These are phyloP conservation scores for Exophiala dermatitidis DNA, from an alignment of 2,329 filamentous ascomycete species.

Conservation along the genomic window DNA sequence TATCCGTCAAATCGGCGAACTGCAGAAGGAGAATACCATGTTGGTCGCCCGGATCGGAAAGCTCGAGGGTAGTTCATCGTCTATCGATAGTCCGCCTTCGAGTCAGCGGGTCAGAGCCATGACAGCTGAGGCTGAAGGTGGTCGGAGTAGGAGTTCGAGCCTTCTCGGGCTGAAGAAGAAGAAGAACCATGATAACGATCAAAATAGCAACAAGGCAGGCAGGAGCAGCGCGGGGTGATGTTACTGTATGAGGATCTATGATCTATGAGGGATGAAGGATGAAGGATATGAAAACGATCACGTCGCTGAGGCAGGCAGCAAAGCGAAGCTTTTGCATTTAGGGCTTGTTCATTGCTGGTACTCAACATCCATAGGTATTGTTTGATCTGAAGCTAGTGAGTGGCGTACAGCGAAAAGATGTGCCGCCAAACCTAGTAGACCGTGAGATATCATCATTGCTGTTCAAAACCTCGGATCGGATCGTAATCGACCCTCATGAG, in stretches of 20 bases:
- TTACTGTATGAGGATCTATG: neutral
- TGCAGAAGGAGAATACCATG: slow-evolving; percentile 53
- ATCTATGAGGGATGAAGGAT: too few relatives aligned
- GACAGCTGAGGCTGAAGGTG: slow-evolving; percentile 9
- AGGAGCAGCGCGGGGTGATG: slow-evolving; percentile 10
- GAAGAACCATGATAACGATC: neutral
- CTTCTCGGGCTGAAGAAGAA: slow-evolving; percentile 10
- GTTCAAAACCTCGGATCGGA: too few relatives aligned
- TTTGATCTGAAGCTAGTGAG: neutral
- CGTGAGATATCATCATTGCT: too few relatives aligned
- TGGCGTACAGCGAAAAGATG: neutral
- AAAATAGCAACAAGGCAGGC: slow-evolving; percentile 8
- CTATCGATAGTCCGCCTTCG: slow-evolving; percentile 2
- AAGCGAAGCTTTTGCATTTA: too few relatives aligned
- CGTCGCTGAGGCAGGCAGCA: too few relatives aligned
- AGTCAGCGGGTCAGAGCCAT: slow-evolving; percentile 9
- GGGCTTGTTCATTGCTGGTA: too few relatives aligned
- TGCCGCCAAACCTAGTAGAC: too few relatives aligned
- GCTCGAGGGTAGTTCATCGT: slow-evolving; percentile 27
- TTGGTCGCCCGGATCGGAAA: slow-evolving; percentile 43
- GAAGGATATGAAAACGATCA: too few relatives aligned
- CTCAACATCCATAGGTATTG: neutral
- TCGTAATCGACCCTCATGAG: too few relatives aligned
- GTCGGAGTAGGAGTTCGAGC: slow-evolving; percentile 17
- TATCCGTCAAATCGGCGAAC: slow-evolving; percentile 42